Evolutionary conservation across 1,284 basidiomycete species (phyloP), one percentile per base, ranked within the genome.

Genomic region (Apiotrichum domesticum): DNA sequence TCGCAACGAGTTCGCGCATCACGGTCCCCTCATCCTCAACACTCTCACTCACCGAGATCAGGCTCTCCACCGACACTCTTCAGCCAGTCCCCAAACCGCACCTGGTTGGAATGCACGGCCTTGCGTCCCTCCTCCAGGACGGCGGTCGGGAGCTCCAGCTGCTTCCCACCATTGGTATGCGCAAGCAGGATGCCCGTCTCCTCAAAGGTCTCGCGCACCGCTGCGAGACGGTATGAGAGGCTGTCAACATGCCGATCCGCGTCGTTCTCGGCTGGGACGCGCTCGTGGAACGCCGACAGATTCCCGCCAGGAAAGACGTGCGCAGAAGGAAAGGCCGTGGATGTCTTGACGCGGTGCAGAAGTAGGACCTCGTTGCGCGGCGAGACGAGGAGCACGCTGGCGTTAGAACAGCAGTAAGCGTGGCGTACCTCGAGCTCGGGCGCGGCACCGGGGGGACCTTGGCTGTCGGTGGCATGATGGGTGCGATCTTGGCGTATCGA

Each of bases 361-460:
- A 61, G 51, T 29, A 61, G 56, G 8, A 61, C 15, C 54, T 61
- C 39, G 48, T 61, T 61, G 2, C 47, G 41, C 10, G 59, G 56
- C 35, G 59, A 61, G 41, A 61, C 29, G 33, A 61, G 49, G 34
- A 61, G 51, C 3, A 61, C 51, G 11, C 56, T 58, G 21, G 4
- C 7, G 13, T 39, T 4, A 39, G 37, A 9, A 39, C 37, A 13
- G 13, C 9, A 13, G 29, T 33, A 2, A 51, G 40, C 6, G 40
- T 4, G 29, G 5, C 44, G 8, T 10, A 51, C 49, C 49, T 51
- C 14, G 49, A 21, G 13, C 49, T 51, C n/a, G 49, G 49, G 4
- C 49, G 9, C 13, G 49, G 49, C 7, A 51, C 39, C 11, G 29
- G 39, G 10, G 49, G 49, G 3, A n/a, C 47, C 35, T 41, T 48